Evolutionary conservation across 495 filamentous ascomycete species (phyloP), one percentile per base, ranked within the genome.

Genomic region (Tuber indicum): DNA sequence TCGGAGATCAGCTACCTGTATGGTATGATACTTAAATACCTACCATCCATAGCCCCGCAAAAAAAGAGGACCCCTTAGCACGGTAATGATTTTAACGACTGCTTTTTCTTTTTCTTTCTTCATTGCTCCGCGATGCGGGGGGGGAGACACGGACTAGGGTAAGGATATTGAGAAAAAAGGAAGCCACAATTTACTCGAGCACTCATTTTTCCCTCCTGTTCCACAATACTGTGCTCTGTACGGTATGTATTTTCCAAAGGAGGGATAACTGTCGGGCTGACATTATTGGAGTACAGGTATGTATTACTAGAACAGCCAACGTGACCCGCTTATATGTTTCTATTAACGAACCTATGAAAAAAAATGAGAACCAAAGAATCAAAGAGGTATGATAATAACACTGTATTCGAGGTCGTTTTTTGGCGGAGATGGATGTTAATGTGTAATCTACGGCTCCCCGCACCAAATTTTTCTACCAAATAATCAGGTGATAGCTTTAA

Each of bases 71-170:
- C 58, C 26, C 58, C 52, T 26, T 62, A 14, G 58, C 58, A 66
- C 26, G 58, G 58, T 66, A 66, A 66, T 66, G 58, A 66, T 66
- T 66, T 66, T 66, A 66, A 36, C 26, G 58, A 66, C 58, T 36
- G 26, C 58, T 66, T 66, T 66, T 66, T 36, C 19, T 52, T 36
- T 19, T 12, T 19, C 36, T 19, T 36, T 16, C 14, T 19, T 26
- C 52, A 7, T 17, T 12, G 14, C 58, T 66, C 26, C 14, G 4
- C 3, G 16, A 16, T 32, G 58, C n/a, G 47, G 19, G 32, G 32
- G 32, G n/a, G n/a, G 49, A 58, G 49, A 23, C 7, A 26, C 23
- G 23, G 49, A 4, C 52, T 62, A n/a, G 19, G 8, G 21, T 52
- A 14, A 26, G n/a, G 52, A 26, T 26, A 26, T 58, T 26, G 23